These are phyloP conservation scores for Cucumis hystrix DNA, from an alignment of 306 rosid species.

Conservation along the genomic window DNA sequence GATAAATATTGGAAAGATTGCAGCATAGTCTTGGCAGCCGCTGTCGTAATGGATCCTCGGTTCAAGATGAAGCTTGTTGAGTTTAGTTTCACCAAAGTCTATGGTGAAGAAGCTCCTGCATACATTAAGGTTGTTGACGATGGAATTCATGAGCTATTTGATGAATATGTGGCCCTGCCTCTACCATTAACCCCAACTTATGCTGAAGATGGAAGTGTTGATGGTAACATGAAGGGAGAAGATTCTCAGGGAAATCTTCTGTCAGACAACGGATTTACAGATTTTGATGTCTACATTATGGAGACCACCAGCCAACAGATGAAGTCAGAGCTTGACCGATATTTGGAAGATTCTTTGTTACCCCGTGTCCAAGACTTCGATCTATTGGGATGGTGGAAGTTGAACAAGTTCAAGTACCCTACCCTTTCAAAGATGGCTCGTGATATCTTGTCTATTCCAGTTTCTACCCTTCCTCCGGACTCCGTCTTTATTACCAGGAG, in stretches of 20 bases:
- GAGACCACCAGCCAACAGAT: slow-evolving; percentile 75
- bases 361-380: slow-evolving; percentile 82
- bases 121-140: slow-evolving; percentile 69
- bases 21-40: slow-evolving; percentile 69
- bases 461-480: slow-evolving; percentile 45
- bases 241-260: slow-evolving; percentile 39
- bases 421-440: slow-evolving; percentile 94
- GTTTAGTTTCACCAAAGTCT: slow-evolving; percentile 76
- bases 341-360: slow-evolving; percentile 74
- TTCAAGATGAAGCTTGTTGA: slow-evolving; percentile 96
- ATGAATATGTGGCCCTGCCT: slow-evolving; percentile 70
- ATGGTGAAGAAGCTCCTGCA: slow-evolving; percentile 57
- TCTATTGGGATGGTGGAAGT: slow-evolving; percentile 85
- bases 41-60: slow-evolving; percentile 92
- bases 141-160: slow-evolving; percentile 80
- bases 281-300: slow-evolving; percentile 91
- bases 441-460: slow-evolving; percentile 64
- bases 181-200: slow-evolving; percentile 74
- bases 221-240: slow-evolving; percentile 22
- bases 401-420: slow-evolving; percentile 81
- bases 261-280: slow-evolving; percentile 69
- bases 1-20: slow-evolving; percentile 79
- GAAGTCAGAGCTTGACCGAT: slow-evolving; percentile 83
- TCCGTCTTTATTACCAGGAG: slow-evolving; percentile 35
- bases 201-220: slow-evolving; percentile 49